A percentile compares a stretch with the other conserved stretches of the same genome.
These are phyloP conservation scores for Irpex sp. DNA, from an alignment of 1,284 basidiomycete genomes.

Conservation along the genomic window DNA sequence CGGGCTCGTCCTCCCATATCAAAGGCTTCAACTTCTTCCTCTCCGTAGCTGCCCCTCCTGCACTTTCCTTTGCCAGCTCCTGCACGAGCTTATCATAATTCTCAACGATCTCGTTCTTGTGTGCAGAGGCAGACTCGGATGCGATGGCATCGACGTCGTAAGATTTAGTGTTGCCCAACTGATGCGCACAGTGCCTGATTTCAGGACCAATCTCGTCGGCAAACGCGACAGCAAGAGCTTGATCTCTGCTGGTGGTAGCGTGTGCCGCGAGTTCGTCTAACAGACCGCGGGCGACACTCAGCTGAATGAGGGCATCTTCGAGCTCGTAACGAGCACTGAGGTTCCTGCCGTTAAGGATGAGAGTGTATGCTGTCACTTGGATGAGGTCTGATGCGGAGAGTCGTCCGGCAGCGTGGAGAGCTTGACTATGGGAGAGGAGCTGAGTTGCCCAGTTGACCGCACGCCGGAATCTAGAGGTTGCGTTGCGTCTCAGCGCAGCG, in stretches of 20 bases:
- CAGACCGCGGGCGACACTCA: conserved; percentile 76
- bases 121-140: conserved; percentile 61
- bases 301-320: conserved; percentile 75
- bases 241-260: conserved; percentile 80
- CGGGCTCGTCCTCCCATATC: conserved; percentile 78
- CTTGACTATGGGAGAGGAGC: conserved; percentile 71
- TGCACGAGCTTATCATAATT: conserved; percentile 59
- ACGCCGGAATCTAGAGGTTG: conserved; percentile 80
- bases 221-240: conserved; percentile 85
- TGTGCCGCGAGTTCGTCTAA: conserved; percentile 69
- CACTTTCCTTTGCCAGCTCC: conserved; percentile 46
- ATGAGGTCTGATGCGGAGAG: conserved; percentile 56
- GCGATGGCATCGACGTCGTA: conserved; percentile 86
- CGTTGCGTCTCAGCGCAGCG: conserved; percentile 64
- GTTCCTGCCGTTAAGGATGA: conserved; percentile 74
- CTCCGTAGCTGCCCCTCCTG: conserved; percentile 24
- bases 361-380: conserved; percentile 64
- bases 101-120: conserved; percentile 59
- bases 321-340: conserved; percentile 71
- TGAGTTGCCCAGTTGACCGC: conserved; percentile 82
- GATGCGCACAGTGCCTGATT: conserved; percentile 91
- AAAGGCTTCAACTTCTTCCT: conserved; percentile 39
- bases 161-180: conserved; percentile 69
- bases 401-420: conserved; percentile 51
- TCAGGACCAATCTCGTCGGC: conserved; percentile 88